phyloP scores from a whole-genome alignment of 768 basidiomycete species.

The Pilatotrama ljubarskyi region DNA sequence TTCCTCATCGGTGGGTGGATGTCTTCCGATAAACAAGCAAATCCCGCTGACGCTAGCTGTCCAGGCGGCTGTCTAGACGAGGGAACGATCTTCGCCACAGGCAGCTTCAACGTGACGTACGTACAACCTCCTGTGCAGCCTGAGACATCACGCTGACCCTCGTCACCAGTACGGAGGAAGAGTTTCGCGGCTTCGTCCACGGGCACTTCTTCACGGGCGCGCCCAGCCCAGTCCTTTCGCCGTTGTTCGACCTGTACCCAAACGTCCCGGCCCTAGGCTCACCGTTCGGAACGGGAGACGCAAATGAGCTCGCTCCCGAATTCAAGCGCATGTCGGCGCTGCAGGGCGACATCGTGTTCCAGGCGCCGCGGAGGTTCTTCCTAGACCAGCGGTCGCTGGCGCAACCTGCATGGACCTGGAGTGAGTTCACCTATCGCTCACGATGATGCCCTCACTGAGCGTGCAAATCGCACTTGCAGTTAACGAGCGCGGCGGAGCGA shows the following conservation, averaged over 20 bases:
- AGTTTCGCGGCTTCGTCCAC: constrained; percentile 19
- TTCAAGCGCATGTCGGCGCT: constrained; percentile 54
- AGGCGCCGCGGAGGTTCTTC: constrained; percentile 45
- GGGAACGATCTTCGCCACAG: constrained; percentile 42
- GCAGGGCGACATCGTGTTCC: constrained; percentile 50
- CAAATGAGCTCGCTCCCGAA: constrained; percentile 51
- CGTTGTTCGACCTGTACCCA: constrained; percentile 31
- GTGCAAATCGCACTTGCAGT: not conserved
- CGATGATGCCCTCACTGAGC: not conserved
- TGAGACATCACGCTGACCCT: not conserved
- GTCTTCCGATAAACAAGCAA: not conserved
- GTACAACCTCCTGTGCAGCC: not conserved
- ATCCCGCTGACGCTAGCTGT: not conserved
- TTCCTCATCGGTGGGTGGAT: constrained; percentile 36
- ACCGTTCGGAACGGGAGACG: constrained; percentile 48
- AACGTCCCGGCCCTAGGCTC: constrained; percentile 45
- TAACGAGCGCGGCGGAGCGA: not conserved
- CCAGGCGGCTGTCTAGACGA: constrained; percentile 40
- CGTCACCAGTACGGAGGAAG: constrained; percentile 21
- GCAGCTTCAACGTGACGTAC: constrained; percentile 30
- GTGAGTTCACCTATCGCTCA: constrained; percentile 28
- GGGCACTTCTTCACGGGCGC: constrained; percentile 19
- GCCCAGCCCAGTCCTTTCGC: constrained; percentile 11
- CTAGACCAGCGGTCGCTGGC: constrained; percentile 39
- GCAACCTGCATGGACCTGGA: constrained; percentile 44